Conservation (phyloP, 2,329 filamentous ascomycete genomes). For the Neocatenulostroma microsporum region DNA sequence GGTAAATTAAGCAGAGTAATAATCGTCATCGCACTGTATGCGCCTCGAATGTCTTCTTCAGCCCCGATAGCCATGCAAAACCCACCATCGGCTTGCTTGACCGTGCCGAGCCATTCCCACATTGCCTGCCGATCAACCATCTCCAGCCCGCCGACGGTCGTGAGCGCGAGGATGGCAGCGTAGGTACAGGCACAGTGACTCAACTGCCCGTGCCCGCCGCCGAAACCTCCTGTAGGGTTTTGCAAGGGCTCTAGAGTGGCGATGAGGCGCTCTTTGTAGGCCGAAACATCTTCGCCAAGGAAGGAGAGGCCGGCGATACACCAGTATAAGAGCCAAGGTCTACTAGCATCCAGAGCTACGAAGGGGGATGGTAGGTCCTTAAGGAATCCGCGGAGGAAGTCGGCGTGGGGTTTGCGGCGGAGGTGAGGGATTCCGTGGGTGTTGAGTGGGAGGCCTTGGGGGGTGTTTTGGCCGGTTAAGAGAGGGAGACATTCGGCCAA, state of each 20-base stretch:
- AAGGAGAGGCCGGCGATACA: slow-evolving; percentile 66
- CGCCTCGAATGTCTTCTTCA: slow-evolving; percentile 89
- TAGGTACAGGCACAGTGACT: slow-evolving; percentile 88
- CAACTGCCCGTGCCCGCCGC: slow-evolving; percentile 83
- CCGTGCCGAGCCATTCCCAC: slow-evolving; percentile 80
- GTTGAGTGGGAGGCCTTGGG: slow-evolving; percentile 49
- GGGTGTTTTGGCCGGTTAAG: slow-evolving; percentile 27
- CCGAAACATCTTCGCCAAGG: slow-evolving; percentile 63
- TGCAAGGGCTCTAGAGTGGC: slow-evolving; percentile 74
- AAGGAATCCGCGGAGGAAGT: slow-evolving; percentile 52
- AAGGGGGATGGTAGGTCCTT: slow-evolving; percentile 60
- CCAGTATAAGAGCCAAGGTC: slow-evolving; percentile 96
- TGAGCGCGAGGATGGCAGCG: slow-evolving; percentile 69
- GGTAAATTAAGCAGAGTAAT: slow-evolving; percentile 79
- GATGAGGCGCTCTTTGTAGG: slow-evolving; percentile 56
- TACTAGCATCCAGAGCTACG: slow-evolving; percentile 70
- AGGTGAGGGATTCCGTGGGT: slow-evolving; percentile 65
- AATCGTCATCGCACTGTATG: slow-evolving; percentile 82
- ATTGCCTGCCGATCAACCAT: slow-evolving; percentile 73
- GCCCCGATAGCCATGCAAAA: slow-evolving; percentile 80
- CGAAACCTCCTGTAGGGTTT: slow-evolving; percentile 77
- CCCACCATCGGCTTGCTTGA: slow-evolving; percentile 85
- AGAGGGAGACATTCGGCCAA: slow-evolving; percentile 22
- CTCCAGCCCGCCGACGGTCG: slow-evolving; percentile 67
- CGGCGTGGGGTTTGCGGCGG: slow-evolving; percentile 53